Base-by-base conservation (phyloP, 2,329 filamentous ascomycete genomes). In the Chaetomium globosum region DNA sequence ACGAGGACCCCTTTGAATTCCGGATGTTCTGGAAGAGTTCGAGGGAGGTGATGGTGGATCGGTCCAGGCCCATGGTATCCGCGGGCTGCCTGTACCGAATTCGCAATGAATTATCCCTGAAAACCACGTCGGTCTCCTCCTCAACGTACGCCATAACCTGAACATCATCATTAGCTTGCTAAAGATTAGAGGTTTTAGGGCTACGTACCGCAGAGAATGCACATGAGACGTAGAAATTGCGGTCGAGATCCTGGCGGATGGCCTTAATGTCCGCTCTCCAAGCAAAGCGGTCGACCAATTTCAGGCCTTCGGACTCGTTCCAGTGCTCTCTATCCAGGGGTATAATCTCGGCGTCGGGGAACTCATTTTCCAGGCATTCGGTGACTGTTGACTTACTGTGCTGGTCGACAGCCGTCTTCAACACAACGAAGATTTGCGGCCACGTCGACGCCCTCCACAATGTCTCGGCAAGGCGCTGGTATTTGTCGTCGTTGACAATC, bases 1-100 rank as follows among this genome's bases (percentile, higher is more conserved):
- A 94, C 48, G 94, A 87, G 68, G 88, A 91, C 0, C 93, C 96
- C 70, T 90, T 93, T 0, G 87, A 73, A 70, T 89, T 88, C 13
- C 91, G 88, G 0, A 93, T 74, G 70, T 97, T 99, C 72, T 97
- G 92, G 30, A 98, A 90, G 6, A 99, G 83, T 75, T 99, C 95
- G 3, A 99, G 81, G 0, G 92, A 92, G 46, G 89, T 85, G 31
- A 97, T 92, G 0, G 93, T 96, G 0, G 92, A 89, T 2, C 95
- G 83, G 72, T 97, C 94, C 71, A 98, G 96, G 85, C 96, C 92
- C 93, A 98, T 97, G 0, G 92, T 91, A 28, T 94, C 91, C 74
- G 96, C 91, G 0, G 92, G 93, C 0, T 93, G 90, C 72, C 94
- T 89, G 71, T 96, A 97, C 68, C 87, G 89, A 73, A 98, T 89